phyloP scores from a whole-genome alignment of 1,284 basidiomycete species.

The Afroboletus lepidellus region DNA sequence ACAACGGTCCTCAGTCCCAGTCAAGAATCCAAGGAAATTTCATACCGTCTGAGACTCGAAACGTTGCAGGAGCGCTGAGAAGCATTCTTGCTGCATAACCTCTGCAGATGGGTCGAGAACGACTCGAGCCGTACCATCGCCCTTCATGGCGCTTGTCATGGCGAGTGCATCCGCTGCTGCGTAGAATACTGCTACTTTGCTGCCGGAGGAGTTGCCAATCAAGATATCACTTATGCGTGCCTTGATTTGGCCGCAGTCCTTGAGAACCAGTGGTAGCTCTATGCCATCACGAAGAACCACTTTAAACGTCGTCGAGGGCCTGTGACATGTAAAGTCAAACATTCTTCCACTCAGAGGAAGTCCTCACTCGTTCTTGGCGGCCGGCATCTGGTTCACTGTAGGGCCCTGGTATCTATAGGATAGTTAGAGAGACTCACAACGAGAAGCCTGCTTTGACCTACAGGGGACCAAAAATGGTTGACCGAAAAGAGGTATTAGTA shows the following conservation, averaged over 20 bases:
- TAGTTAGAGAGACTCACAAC: conserved; percentile 9
- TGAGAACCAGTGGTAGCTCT: conserved; percentile 40
- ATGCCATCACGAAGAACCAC: conserved; percentile 31
- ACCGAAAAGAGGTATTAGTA: conserved; percentile 25
- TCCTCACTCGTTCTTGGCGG: conserved; percentile 25
- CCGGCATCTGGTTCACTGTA: not conserved
- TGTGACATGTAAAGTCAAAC: conserved; percentile 12
- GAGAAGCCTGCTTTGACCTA: conserved; percentile 33
- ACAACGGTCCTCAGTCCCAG: conserved; percentile 6
- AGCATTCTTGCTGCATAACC: conserved; percentile 41
- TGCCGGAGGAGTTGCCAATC: conserved; percentile 36
- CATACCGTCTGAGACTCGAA: conserved; percentile 53
- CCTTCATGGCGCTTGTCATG: conserved; percentile 50
- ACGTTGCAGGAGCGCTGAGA: conserved; percentile 44
- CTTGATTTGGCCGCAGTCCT: conserved; percentile 35
- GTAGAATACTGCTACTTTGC: conserved; percentile 58
- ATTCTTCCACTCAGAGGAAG: not conserved
- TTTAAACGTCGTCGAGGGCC: conserved; percentile 27
- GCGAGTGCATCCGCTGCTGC: conserved; percentile 38
- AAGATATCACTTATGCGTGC: conserved; percentile 35
- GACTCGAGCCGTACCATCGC: conserved; percentile 49
- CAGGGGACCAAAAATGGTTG: conserved; percentile 60
- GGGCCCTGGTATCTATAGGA: conserved; percentile 29
- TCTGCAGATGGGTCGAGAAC: conserved; percentile 39
- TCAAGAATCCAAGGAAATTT: conserved; percentile 11